Evolutionary conservation across 2,329 filamentous ascomycete species (phyloP).

Genomic region (Truncatella angustata): DNA sequence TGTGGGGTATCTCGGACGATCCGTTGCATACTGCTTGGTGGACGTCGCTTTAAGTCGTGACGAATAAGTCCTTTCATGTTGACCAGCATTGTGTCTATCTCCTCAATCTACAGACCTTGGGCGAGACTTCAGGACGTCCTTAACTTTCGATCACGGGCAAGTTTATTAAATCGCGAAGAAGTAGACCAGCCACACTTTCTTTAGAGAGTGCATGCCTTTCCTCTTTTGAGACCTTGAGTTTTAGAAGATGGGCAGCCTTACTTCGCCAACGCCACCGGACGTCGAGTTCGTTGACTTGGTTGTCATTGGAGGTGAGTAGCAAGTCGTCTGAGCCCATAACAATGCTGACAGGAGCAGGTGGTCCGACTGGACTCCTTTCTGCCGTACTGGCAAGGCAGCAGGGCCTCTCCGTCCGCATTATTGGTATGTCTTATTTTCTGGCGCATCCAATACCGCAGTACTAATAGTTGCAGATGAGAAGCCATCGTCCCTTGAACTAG

Average conservation of each 20-base stretch:
- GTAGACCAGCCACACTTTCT: too few species aligned
- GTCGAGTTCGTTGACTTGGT: slow-evolving; percentile 29
- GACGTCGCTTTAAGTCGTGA: too few species aligned
- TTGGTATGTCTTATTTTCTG: slow-evolving; percentile 26
- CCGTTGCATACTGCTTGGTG: too few species aligned
- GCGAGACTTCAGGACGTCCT: too few species aligned
- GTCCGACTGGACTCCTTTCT: slow-evolving; percentile 44
- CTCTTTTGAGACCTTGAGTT: too few species aligned
- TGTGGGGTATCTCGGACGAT: too few species aligned
- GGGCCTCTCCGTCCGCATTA: slow-evolving; percentile 38
- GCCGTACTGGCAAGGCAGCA: slow-evolving; percentile 41
- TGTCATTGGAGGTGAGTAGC: slow-evolving; percentile 33
- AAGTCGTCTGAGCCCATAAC: background rate
- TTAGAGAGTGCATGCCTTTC: too few species aligned
- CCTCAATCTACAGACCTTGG: too few species aligned
- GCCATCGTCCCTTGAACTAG: slow-evolving; percentile 35
- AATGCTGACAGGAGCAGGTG: slow-evolving; percentile 27
- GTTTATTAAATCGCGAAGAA: too few species aligned
- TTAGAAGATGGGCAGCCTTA: slow-evolving; percentile 2
- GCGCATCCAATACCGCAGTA: background rate
- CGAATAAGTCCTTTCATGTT: too few species aligned
- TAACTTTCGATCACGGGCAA: too few species aligned
- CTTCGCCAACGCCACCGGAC: background rate
- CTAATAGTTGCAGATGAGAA: slow-evolving; percentile 34
- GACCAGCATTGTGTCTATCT: too few species aligned